Percentiles rank a stretch among this genome's conserved stretches.
Evolutionary conservation across 1,284 basidiomycete species (phyloP).

Genomic region (Moesziomyces globuligerus): DNA sequence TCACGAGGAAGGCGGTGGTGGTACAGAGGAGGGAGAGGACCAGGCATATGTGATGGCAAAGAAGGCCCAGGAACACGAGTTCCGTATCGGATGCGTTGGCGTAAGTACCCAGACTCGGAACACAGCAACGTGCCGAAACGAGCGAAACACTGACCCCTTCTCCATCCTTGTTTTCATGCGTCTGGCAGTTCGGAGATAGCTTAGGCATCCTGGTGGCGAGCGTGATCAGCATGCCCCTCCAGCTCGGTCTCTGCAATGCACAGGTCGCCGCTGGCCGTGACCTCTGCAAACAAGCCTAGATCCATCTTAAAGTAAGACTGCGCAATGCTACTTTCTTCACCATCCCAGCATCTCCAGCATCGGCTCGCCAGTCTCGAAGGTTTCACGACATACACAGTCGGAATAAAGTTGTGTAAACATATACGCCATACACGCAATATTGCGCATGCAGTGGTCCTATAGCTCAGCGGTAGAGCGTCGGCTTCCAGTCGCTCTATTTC

Average conservation of each 20-base stretch:
- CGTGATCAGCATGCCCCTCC: slow-evolving; percentile 62
- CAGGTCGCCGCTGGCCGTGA: slow-evolving; percentile 53
- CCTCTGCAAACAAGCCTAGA: slow-evolving; percentile 60
- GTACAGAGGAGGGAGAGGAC: slow-evolving; percentile 5
- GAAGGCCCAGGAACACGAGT: slow-evolving; percentile 63
- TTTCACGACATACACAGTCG: not conserved
- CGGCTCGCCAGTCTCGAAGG: not conserved
- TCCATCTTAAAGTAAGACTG: no score
- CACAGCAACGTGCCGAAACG: no score
- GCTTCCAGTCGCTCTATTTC: slow-evolving; percentile 32
- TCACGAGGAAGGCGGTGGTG: not conserved
- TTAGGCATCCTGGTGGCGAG: slow-evolving; percentile 61
- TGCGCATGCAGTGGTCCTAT: slow-evolving; percentile 18
- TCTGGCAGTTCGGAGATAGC: slow-evolving; percentile 60
- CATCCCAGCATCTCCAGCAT: no score
- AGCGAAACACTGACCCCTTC: not conserved
- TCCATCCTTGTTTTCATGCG: not conserved
- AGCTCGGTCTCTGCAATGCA: slow-evolving; percentile 52
- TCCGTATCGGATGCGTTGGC: slow-evolving; percentile 64
- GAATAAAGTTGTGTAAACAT: not conserved
- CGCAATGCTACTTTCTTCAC: no score
- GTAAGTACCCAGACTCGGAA: slow-evolving; percentile 35
- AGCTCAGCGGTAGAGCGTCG: slow-evolving; percentile 56
- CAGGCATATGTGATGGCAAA: slow-evolving; percentile 7
- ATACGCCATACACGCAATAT: not conserved